Evolutionary conservation across 805 yeast species (phyloP), one percentile per base, ranked within the genome.

Genomic region (Candida ipomoeae): DNA sequence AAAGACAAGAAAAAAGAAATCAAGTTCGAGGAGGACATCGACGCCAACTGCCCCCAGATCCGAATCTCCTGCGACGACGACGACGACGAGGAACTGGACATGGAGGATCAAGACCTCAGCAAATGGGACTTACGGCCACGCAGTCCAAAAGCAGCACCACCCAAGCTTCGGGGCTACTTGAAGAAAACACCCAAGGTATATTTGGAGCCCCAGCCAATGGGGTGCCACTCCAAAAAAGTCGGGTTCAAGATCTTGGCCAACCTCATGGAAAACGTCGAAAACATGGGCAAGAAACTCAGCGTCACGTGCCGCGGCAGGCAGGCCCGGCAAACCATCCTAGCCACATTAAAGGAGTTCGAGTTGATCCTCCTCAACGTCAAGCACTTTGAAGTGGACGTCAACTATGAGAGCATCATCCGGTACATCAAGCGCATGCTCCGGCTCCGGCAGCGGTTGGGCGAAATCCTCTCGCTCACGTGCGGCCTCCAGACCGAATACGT

Each of bases 401-500:
- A 44, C 26, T 44, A 43, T 15, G 41, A 26, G 14, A 39, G 45
- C 18, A 44, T 49, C 35, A 40, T 29, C 34, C 34, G 14, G 6
- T 43, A 48, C 37, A 37, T 44, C 31, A 32, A 33, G 32, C 42
- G 47, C 5, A 46, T 49, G 11, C 41, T 49, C 23, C 17, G 46
- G 6, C 33, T 47, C 32, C 42, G 50, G n/a, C 44, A 36, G 14
- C 15, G 14, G 10, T 29, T 37, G 32, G 49, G 47, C n/a, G 48
- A 43, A 11, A 35, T 52, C 31, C 23, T 43, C 15, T 32, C 47
- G n/a, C 40, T 40, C 42, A 49, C 31, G 4, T 42, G 48, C 7
- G 55, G 46, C n/a, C 26, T 44, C 26, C 35, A 43, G 32, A 44
- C 37, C 4, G 55, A 52, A 31, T 36, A 46, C 6, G 33, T 43